Evolutionary conservation across 148 eudicot genomes (phyloP).

Genomic region (Selenicereus undatus): DNA sequence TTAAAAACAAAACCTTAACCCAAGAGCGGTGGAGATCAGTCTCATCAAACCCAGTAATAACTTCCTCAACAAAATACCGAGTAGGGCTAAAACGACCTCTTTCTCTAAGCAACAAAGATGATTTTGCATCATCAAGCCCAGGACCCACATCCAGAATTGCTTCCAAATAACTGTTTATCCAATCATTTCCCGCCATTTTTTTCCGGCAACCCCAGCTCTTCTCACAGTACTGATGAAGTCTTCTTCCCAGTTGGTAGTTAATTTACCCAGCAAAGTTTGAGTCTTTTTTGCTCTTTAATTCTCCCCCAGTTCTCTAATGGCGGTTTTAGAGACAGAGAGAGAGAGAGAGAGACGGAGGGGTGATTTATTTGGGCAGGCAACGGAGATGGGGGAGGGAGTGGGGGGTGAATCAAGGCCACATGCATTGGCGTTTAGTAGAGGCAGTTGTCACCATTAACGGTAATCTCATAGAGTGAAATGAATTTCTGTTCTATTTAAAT

Average conservation of each 20-base stretch:
- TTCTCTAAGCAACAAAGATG: slow-evolving; percentile 73
- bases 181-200: slow-evolving; percentile 96
- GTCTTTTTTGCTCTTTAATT: neutral
- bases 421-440: slow-evolving; percentile 4
- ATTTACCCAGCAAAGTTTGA: slow-evolving; percentile 1
- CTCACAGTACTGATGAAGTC: neutral
- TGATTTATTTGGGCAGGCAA: slow-evolving; percentile 2
- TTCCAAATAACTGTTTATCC: slow-evolving; percentile 93
- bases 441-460: neutral
- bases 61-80: slow-evolving; percentile 85
- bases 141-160: slow-evolving; percentile 95
- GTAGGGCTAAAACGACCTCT: slow-evolving; percentile 92
- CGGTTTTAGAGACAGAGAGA: neutral
- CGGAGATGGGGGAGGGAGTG: neutral
- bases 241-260: neutral
- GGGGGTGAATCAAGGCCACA: neutral
- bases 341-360: neutral
- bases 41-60: slow-evolving; percentile 85
- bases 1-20: slow-evolving; percentile 43
- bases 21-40: slow-evolving; percentile 96
- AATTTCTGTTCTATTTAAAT: neutral
- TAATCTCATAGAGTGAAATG: neutral
- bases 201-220: neutral
- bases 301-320: neutral
- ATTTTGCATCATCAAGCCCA: slow-evolving; percentile 66